A percentile compares a stretch with the other conserved stretches of the same genome.
These are phyloP conservation scores for Yamadazyma epiphylla DNA, from an alignment of 1,139 yeast genomes.

Conservation along the genomic window DNA sequence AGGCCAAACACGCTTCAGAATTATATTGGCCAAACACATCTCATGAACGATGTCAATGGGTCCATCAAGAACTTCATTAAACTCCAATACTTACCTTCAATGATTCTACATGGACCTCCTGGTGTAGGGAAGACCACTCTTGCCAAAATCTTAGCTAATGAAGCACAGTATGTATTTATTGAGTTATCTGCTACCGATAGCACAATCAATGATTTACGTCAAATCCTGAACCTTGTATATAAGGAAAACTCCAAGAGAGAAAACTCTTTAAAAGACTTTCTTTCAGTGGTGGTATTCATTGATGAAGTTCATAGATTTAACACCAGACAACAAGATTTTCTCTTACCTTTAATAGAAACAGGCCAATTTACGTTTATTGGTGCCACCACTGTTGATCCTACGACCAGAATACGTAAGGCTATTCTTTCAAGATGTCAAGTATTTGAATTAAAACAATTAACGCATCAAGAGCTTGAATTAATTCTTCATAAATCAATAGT, in stretches of 20 bases:
- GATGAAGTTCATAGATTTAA: conserved; percentile 44
- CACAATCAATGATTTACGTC: conserved; percentile 26
- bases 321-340: conserved; percentile 40
- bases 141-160: conserved; percentile 34
- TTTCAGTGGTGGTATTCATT: conserved; percentile 35
- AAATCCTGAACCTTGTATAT: conserved; percentile 20
- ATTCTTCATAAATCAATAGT: conserved; percentile 25
- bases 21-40: conserved; percentile 39
- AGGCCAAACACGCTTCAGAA: conserved; percentile 23
- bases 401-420: conserved; percentile 30
- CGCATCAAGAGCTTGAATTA: conserved; percentile 14
- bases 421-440: conserved; percentile 40
- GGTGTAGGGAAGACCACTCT: conserved; percentile 47
- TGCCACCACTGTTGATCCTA: conserved; percentile 39
- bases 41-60: conserved; percentile 25
- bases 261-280: conserved; percentile 8
- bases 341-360: conserved; percentile 37
- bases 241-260: conserved; percentile 21
- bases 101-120: conserved; percentile 44
- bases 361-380: conserved; percentile 42
- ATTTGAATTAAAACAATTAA: conserved; percentile 23
- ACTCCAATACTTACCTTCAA: conserved; percentile 40
- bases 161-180: conserved; percentile 31
- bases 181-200: conserved; percentile 42
- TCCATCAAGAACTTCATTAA: conserved; percentile 27